A percentile compares a stretch with the other conserved stretches of the same genome.
These are phyloP conservation scores for Ophiostoma perfectum DNA, from an alignment of 2,329 filamentous ascomycete species.

Conservation along the genomic window DNA sequence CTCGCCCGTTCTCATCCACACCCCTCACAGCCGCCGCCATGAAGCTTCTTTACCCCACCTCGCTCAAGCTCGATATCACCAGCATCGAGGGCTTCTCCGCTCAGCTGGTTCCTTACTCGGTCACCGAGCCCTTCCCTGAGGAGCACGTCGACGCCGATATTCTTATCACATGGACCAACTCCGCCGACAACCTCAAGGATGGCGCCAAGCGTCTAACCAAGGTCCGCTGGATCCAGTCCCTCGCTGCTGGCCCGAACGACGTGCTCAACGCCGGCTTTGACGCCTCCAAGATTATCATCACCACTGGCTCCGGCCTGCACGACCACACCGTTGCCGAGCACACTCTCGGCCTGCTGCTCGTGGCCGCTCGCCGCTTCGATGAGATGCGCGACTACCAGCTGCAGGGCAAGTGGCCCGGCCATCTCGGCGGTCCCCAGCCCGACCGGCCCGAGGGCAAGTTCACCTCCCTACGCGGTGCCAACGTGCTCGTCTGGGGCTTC, in stretches of 20 bases:
- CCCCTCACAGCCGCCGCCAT: slow-evolving; percentile 18
- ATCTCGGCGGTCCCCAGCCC: slow-evolving; percentile 42
- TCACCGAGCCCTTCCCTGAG: slow-evolving; percentile 39
- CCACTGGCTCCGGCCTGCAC: slow-evolving; percentile 44
- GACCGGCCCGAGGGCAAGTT: slow-evolving; percentile 36
- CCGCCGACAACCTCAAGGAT: slow-evolving; percentile 40
- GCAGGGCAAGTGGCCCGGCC: slow-evolving; percentile 41
- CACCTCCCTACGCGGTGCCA: slow-evolving; percentile 41
- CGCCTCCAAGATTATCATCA: slow-evolving; percentile 34
- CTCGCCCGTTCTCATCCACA: neutral
- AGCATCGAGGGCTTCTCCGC: slow-evolving; percentile 28
- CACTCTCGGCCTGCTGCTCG: slow-evolving; percentile 40
- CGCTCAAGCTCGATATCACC: slow-evolving; percentile 28
- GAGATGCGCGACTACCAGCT: slow-evolving; percentile 44
- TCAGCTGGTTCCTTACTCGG: slow-evolving; percentile 34
- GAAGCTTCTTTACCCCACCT: slow-evolving; percentile 30
- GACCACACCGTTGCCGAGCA: slow-evolving; percentile 47
- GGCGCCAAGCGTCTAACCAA: slow-evolving; percentile 40
- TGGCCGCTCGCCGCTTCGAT: slow-evolving; percentile 38
- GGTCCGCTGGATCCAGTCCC: slow-evolving; percentile 46
- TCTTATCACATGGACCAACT: slow-evolving; percentile 44
- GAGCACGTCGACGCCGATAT: slow-evolving; percentile 43
- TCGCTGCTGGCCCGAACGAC: slow-evolving; percentile 47
- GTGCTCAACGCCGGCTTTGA: slow-evolving; percentile 45
- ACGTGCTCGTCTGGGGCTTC: slow-evolving; percentile 45